Percentiles rank a stretch among this genome's conserved stretches.
phyloP scores from a whole-genome alignment of 192 early-diverging fungal genomes.

The Mortierella claussenii region DNA sequence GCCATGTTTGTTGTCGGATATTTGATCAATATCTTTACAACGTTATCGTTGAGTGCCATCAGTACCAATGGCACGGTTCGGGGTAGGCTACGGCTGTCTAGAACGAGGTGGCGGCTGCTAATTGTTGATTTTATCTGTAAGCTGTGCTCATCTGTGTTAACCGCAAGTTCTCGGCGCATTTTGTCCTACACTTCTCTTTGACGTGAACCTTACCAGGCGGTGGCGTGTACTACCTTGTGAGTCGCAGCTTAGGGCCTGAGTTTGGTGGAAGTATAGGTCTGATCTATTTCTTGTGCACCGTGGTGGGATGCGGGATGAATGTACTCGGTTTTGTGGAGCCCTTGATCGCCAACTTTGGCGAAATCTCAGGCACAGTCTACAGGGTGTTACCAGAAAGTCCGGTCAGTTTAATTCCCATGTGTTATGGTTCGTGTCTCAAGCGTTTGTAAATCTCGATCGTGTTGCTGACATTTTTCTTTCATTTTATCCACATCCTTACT shows the following conservation, averaged over 20 bases:
- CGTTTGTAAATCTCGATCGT: too few relatives aligned
- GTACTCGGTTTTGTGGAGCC: slow-evolving; percentile 76
- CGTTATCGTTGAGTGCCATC: slow-evolving; percentile 74
- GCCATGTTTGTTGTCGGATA: slow-evolving; percentile 70
- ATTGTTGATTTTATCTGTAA: too few relatives aligned
- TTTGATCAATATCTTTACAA: slow-evolving; percentile 69
- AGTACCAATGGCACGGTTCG: slow-evolving; percentile 73
- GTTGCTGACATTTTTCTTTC: not conserved
- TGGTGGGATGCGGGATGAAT: slow-evolving; percentile 70
- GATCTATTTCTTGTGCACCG: slow-evolving; percentile 67
- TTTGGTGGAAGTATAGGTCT: slow-evolving; percentile 79
- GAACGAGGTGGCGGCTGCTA: too few relatives aligned
- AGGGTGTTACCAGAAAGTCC: slow-evolving; percentile 65
- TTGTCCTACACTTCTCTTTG: too few relatives aligned
- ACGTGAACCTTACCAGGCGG: slow-evolving; percentile 66
- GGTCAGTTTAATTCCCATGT: slow-evolving; percentile 17
- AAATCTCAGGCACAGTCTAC: slow-evolving; percentile 57
- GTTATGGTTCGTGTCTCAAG: too few relatives aligned
- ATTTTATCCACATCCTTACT: not conserved
- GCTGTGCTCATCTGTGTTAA: too few relatives aligned
- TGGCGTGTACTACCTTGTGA: slow-evolving; percentile 76
- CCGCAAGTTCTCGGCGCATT: too few relatives aligned
- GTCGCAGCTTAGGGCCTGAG: slow-evolving; percentile 74
- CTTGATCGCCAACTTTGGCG: slow-evolving; percentile 70
- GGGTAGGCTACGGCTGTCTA: too few relatives aligned